These are phyloP conservation scores for Fusarium brachygibbosum DNA, from an alignment of 2,329 filamentous ascomycete species.

Conservation along the genomic window DNA sequence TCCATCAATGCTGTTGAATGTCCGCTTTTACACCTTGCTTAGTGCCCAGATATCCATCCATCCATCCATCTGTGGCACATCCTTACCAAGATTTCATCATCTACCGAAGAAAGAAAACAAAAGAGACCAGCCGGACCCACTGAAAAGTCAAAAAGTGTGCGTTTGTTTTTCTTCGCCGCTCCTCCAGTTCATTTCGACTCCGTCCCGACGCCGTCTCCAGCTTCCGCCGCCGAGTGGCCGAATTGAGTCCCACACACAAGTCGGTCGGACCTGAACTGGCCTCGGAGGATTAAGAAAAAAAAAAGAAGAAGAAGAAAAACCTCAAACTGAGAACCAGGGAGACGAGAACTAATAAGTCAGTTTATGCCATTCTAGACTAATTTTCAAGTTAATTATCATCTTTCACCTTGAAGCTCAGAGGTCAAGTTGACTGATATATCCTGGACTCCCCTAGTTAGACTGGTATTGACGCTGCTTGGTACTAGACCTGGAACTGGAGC, in stretches of 20 bases:
- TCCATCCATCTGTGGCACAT: no score
- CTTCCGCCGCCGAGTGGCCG: conserved; percentile 40
- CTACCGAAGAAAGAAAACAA: not conserved
- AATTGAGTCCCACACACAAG: conserved; percentile 44
- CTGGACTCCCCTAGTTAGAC: not conserved
- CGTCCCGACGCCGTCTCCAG: conserved; percentile 42
- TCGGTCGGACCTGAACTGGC: conserved; percentile 7
- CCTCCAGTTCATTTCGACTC: conserved; percentile 35
- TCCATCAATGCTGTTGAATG: not conserved
- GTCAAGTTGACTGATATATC: not conserved
- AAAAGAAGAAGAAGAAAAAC: not conserved
- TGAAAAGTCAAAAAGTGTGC: conserved; percentile 20
- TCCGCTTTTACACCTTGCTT: not conserved
- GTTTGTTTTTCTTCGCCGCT: conserved; percentile 24
- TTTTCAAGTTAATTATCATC: not conserved
- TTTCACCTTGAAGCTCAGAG: not conserved
- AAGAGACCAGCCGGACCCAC: conserved; percentile 8
- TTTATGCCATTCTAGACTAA: not conserved
- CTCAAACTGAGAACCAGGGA: not conserved
- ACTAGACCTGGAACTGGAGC: conserved; percentile 37
- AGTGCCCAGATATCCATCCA: not conserved
- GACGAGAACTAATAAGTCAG: not conserved
- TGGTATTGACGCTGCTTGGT: conserved; percentile 1
- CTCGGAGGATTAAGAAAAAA: not conserved
- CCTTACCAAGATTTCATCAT: conserved; percentile 5